phyloP scores from a whole-genome alignment of 257 asterid species.

The Capsicum baccatum region DNA sequence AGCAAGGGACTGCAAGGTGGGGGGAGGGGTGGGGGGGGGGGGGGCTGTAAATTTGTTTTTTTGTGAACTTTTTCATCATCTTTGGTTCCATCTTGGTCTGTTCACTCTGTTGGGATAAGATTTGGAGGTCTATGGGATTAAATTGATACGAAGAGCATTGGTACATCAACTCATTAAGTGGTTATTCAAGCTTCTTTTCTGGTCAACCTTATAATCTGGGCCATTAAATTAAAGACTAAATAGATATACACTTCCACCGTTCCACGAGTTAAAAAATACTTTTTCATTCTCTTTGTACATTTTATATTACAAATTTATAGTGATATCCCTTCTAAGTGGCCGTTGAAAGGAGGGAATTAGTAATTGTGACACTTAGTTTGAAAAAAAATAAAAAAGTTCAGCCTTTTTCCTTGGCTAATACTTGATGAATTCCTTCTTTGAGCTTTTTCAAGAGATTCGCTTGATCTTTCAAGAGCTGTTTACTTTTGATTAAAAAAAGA shows the following conservation, averaged over 20 bases:
- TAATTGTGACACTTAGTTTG: background rate
- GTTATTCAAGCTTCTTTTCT: background rate
- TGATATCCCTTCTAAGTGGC: background rate
- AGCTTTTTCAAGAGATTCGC: background rate
- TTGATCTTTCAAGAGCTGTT: background rate
- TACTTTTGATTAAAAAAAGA: background rate
- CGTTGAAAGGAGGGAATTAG: background rate
- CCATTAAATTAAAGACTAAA: background rate
- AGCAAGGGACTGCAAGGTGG: too few relatives aligned
- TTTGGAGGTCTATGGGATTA: slow-evolving; percentile 15
- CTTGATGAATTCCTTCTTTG: slow-evolving; percentile 9
- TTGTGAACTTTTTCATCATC: background rate
- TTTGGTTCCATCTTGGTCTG: background rate
- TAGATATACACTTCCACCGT: too few relatives aligned
- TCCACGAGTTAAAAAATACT: background rate
- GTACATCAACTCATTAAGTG: background rate
- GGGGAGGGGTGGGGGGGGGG: background rate
- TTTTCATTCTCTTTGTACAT: background rate
- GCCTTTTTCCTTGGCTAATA: background rate
- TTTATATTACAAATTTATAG: background rate
- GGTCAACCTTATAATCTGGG: background rate
- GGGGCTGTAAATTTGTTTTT: background rate
- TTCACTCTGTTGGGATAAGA: background rate
- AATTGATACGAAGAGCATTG: background rate
- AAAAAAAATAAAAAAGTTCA: background rate